Percentiles rank a stretch among this genome's conserved stretches.
These are phyloP conservation scores for Heliosperma pusillum DNA, from an alignment of 148 eudicot species.

Conservation along the genomic window DNA sequence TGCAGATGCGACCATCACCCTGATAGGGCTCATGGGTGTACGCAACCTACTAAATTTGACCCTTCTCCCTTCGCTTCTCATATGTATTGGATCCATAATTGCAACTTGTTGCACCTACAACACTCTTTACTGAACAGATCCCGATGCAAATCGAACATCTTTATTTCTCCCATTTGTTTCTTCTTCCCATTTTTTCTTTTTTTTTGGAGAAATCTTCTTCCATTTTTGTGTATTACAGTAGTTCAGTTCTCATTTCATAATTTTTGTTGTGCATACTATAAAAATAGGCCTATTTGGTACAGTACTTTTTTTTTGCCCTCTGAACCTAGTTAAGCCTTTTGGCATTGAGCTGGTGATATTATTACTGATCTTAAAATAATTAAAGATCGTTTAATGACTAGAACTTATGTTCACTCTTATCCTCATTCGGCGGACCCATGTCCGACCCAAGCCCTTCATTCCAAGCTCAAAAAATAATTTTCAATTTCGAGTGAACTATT, in stretches of 20 bases:
- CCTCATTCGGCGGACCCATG: slow-evolving; percentile 55
- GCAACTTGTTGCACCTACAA: slow-evolving; percentile 90
- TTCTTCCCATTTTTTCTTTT: not conserved
- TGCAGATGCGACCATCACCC: slow-evolving; percentile 86
- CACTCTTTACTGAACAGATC: slow-evolving; percentile 48
- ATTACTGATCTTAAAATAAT: no score
- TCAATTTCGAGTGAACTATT: no score
- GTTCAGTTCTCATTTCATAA: not conserved
- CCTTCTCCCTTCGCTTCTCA: slow-evolving; percentile 70
- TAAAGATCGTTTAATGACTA: no score
- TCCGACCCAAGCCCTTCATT: slow-evolving; percentile 62
- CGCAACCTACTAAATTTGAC: slow-evolving; percentile 61
- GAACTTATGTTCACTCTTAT: no score
- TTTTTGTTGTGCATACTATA: slow-evolving; percentile 25
- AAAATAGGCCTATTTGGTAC: slow-evolving; percentile 7
- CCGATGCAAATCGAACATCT: not conserved
- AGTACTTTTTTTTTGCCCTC: not conserved
- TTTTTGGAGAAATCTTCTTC: not conserved
- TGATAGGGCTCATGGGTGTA: slow-evolving; percentile 69
- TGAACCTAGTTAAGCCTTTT: not conserved
- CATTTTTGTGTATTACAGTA: not conserved
- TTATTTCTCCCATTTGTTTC: not conserved
- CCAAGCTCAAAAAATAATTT: slow-evolving; percentile 74
- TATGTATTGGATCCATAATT: slow-evolving; percentile 65
- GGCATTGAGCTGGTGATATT: no score